These are phyloP conservation scores for Rhodosporidiobolus sp. DNA, from an alignment of 768 basidiomycete genomes.

Conservation along the genomic window DNA sequence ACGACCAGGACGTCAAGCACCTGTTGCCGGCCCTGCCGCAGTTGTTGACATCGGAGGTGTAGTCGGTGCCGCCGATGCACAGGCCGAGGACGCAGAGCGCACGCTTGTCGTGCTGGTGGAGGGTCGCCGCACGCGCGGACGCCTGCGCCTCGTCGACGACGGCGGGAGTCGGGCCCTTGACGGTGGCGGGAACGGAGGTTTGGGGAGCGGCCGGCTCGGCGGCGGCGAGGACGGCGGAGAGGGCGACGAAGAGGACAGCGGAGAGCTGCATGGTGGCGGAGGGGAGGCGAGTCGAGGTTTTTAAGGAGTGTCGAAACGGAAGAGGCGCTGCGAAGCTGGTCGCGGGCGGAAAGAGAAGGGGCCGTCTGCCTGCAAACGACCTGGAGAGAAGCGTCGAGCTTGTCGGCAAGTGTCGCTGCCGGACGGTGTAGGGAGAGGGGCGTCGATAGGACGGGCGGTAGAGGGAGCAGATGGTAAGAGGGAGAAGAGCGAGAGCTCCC, in stretches of 20 bases:
- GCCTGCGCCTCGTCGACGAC: conserved; percentile 1
- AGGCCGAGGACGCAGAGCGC: conserved; percentile 11
- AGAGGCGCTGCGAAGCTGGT: conserved; percentile 3
- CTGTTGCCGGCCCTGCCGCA: conserved; percentile 17
- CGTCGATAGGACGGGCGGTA: not conserved
- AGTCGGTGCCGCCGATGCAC: conserved; percentile 16
- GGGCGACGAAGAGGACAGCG: not conserved
- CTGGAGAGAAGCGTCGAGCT: conserved; percentile 7
- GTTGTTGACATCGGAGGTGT: conserved; percentile 33
- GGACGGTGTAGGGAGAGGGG: not conserved
- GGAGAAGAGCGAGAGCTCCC: too few species aligned
- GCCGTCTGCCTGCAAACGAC: conserved; percentile 7
- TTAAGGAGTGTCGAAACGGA: not conserved
- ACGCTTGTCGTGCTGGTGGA: conserved; percentile 21
- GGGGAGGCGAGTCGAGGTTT: not conserved
- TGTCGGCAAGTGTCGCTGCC: conserved; percentile 13
- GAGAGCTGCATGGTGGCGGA: not conserved
- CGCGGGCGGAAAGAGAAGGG: not conserved
- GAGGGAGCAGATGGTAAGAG: not conserved
- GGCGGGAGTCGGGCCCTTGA: not conserved
- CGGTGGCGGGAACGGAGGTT: not conserved
- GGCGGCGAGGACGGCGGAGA: conserved; percentile 6
- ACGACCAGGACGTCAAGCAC: conserved; percentile 11
- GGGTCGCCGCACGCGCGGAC: not conserved
- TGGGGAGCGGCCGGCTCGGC: not conserved